Evolutionary conservation across 768 basidiomycete species (phyloP).

Genomic region (Panaeolus cyanescens): DNA sequence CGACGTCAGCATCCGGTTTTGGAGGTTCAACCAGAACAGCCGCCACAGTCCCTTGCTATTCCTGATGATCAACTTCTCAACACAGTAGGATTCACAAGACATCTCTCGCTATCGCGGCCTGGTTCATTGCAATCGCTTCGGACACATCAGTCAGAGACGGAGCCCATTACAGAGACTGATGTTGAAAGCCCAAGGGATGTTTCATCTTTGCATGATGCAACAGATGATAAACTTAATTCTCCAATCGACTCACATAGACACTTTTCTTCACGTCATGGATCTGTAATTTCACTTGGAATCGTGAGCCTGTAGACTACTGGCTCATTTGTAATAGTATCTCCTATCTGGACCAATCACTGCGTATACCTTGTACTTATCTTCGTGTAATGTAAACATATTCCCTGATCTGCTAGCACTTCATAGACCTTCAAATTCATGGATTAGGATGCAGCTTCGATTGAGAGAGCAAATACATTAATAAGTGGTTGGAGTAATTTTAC

Average conservation of each 20-base stretch:
- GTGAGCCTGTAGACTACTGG: conserved; percentile 35
- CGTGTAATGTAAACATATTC: neutral
- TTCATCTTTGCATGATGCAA: conserved; percentile 11
- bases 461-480: conserved; percentile 14
- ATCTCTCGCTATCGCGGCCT: conserved; percentile 46
- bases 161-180: conserved; percentile 12
- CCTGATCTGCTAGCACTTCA: neutral
- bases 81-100: conserved; percentile 9
- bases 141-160: conserved; percentile 12
- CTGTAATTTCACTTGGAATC: conserved; percentile 55
- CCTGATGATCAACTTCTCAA: conserved; percentile 2
- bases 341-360: neutral
- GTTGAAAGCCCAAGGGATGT: conserved; percentile 16
- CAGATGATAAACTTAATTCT: conserved; percentile 25
- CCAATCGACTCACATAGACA: neutral
- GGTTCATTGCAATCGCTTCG: conserved; percentile 52
- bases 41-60: neutral
- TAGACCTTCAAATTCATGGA: conserved; percentile 3
- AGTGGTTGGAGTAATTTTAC: neutral
- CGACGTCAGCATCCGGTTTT: neutral
- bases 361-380: neutral
- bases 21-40: conserved; percentile 4
- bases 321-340: neutral
- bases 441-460: neutral
- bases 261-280: conserved; percentile 50